Percentiles rank a stretch among this genome's conserved stretches.
Conservation (phyloP, 2,329 filamentous ascomycete species). For the Myriangium duriaei region DNA sequence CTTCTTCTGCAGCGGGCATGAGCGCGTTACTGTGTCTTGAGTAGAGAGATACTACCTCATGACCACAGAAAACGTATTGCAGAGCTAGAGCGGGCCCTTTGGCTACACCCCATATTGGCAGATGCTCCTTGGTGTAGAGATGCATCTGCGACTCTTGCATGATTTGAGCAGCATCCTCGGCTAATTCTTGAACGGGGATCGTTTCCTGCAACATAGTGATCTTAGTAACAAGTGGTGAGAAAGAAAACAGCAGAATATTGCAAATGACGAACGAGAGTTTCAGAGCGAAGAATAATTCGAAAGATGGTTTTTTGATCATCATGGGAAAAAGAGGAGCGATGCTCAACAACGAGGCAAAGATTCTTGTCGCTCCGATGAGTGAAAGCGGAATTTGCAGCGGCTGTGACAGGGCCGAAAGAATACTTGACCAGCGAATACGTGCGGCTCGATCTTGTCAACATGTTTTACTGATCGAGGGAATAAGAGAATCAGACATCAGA, state of each 20-base stretch:
- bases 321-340: background rate
- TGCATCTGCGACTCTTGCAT: conserved; percentile 15
- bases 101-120: conserved; percentile 33
- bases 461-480: too few species aligned
- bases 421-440: conserved; percentile 2
- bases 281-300: conserved; percentile 26
- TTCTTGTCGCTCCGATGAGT: background rate
- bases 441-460: background rate
- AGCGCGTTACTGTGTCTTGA: too few species aligned
- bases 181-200: conserved; percentile 9
- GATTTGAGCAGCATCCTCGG: conserved; percentile 1
- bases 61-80: conserved; percentile 20
- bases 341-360: background rate
- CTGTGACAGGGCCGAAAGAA: background rate
- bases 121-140: conserved; percentile 25
- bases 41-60: conserved; percentile 1
- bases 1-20: too few species aligned
- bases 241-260: background rate
- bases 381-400: background rate
- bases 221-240: conserved; percentile 5
- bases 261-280: conserved; percentile 25
- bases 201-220: conserved; percentile 7
- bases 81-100: conserved; percentile 29
- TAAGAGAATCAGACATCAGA: too few species aligned
- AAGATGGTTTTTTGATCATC: conserved; percentile 4